A percentile compares a stretch with the other conserved stretches of the same genome.
Conservation (phyloP, 768 basidiomycete genomes). For the Kwoniella mangroviensis region DNA sequence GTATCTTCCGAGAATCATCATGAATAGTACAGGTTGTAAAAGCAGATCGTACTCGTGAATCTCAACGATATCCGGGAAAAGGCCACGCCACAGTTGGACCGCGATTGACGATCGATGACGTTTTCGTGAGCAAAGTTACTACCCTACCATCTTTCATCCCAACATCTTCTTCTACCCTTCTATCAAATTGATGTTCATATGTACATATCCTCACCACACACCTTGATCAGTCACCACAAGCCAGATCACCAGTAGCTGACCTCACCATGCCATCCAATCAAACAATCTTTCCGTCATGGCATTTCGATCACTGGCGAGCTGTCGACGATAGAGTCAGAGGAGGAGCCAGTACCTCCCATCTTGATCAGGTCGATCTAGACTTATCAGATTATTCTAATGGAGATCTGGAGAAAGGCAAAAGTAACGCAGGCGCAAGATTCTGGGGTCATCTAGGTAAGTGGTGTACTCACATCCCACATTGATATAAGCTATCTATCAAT, state of each 20-base stretch:
- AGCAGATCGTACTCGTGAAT: too few relatives aligned
- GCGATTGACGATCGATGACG: conserved; percentile 1
- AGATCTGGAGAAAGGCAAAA: conserved; percentile 19
- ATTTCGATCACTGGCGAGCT: conserved; percentile 52
- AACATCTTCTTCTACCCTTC: background rate
- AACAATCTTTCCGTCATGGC: conserved; percentile 54
- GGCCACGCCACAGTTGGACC: background rate
- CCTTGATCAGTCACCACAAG: too few relatives aligned
- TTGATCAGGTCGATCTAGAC: conserved; percentile 36
- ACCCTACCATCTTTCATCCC: background rate
- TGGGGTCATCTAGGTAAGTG: conserved; percentile 55
- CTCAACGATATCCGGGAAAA: too few relatives aligned
- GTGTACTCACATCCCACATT: too few relatives aligned
- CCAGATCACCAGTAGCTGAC: too few relatives aligned
- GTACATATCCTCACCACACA: background rate
- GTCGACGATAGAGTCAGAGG: conserved; percentile 59
- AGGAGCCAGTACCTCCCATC: conserved; percentile 54
- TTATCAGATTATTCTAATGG: background rate
- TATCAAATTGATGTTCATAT: background rate
- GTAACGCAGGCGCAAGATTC: conserved; percentile 43
- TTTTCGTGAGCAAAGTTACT: background rate
- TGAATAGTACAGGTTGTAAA: too few relatives aligned
- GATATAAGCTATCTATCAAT: too few relatives aligned
- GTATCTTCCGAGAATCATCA: too few relatives aligned
- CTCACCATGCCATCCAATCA: background rate